Conservation (phyloP, 2,329 filamentous ascomycete species). For the Colletotrichum liriopes region DNA sequence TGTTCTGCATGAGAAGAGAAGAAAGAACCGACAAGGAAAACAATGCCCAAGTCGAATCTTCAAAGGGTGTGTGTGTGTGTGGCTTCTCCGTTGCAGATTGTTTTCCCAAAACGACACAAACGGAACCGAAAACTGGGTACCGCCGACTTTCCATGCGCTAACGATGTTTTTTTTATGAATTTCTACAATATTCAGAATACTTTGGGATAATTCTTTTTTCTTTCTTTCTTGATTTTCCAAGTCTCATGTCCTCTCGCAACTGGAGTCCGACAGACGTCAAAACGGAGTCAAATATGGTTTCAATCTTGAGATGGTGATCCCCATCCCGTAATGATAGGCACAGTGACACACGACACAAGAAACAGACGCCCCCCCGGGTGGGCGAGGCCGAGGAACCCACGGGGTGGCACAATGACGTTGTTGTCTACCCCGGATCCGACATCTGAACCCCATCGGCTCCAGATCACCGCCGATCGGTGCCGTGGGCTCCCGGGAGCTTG, state of each 20-base stretch:
- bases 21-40: not conserved
- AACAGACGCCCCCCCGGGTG: constrained; percentile 14
- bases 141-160: not conserved
- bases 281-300: constrained; percentile 28
- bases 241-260: not conserved
- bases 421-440: constrained; percentile 40
- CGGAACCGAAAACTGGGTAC: constrained; percentile 10
- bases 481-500: not conserved
- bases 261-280: constrained; percentile 34
- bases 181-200: not conserved
- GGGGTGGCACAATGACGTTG: constrained; percentile 35
- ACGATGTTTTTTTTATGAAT: not conserved
- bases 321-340: constrained; percentile 32
- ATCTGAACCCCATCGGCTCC: constrained; percentile 26
- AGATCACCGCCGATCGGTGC: constrained; percentile 28
- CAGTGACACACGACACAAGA: not conserved
- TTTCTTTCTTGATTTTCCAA: not conserved
- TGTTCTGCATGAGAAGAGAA: constrained; percentile 9
- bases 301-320: constrained; percentile 19
- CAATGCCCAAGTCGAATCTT: constrained; percentile 11
- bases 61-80: constrained; percentile 4
- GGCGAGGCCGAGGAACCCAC: constrained; percentile 11
- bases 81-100: not conserved
- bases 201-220: not conserved
- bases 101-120: not conserved